Evolutionary conservation across 73 alveolate genomes (phyloP), one percentile per base, ranked within the genome.

Genomic region (Paramecium biaurelia): DNA sequence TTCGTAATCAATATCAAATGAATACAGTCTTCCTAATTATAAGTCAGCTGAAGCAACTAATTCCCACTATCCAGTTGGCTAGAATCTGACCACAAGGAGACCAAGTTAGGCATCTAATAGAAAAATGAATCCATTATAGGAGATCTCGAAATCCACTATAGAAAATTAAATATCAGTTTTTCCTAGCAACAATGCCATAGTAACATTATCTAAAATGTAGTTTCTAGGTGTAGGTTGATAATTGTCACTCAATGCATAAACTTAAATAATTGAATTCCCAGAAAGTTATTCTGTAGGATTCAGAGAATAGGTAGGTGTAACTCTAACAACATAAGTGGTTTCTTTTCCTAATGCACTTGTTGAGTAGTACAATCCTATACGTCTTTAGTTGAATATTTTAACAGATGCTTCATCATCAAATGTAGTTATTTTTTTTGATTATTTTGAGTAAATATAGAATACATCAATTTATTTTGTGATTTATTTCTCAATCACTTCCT

Each of bases 101-200:
- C 90, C 90, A 79, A 6, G 0, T 47, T 79, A 20, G 1, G 90
- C 90, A 45, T 79, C 90, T 12, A 43, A 42, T 10, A 79, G 5
- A 11, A 23, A 79, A n/a, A 79, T 42, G 4, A 30, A 32, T 43
- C 90, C 90, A 42, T 79, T 79, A 43, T 18, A 26, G 0, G 70
- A 26, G 20, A 79, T 42, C 14, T 45, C 42, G 12, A 38, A 79
- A 79, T 79, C 90, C 0, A 79, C 90, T 23, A 79, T 42, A 18
- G 56, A 20, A 20, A 43, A n/a, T 43, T 79, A 24, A 1, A 79
- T 14, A 2, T 79, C 43, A 11, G 24, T 1, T 30, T 15, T 38
- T 43, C 90, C 90, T 21, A 79, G 18, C 24, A 79, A 45, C 4
- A 79, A 79, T 24, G 90, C 90, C 42, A 79, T 23, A 6, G 76